Evolutionary conservation across 2,329 filamentous ascomycete genomes (phyloP), one percentile per base, ranked within the genome.

Genomic region (Cladobotryum mycophilum): DNA sequence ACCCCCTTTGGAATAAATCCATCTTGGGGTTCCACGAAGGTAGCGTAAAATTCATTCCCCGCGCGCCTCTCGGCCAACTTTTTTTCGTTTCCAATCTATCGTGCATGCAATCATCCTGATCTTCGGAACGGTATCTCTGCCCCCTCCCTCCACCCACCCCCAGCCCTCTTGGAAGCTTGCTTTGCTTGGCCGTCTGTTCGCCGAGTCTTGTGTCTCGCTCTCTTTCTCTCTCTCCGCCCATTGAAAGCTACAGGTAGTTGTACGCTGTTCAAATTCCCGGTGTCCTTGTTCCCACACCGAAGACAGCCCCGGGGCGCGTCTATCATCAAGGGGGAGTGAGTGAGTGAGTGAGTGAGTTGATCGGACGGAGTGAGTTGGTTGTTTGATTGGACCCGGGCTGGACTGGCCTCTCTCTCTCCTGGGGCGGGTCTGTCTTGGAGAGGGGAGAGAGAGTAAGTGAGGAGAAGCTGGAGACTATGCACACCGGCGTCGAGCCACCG

Each of bases 31-130:
- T 30, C 25, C 25, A 30, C 25, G 25, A 30, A 30, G 4, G 9
- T 30, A 30, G 25, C 25, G 25, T 30, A 7, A 7, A 30, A 11
- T 30, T 30, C 25, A 30, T 30, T 30, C 25, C 25, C 25, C 25
- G 71, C 51, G 74, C 70, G 20, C 82, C 73, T 36, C 67, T 66
- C 37, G 63, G 64, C 22, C 77, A 73, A 30, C 25, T 30, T 30
- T 30, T 59, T 37, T 37, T 37, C 11, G 35, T 13, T 84, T 74
- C 52, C 72, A 68, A 15, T 72, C 72, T 54, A 78, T 82, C 58
- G 84, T 78, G 53, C 86, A 30, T 30, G 25, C 25, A 30, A 7
- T 30, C 25, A 30, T 30, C 25, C 25, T 30, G 25, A 30, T 30
- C 25, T 30, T 11, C 25, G 25, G 25, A 30, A 30, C 25, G 25